These are phyloP conservation scores for Amanita subjunquillea DNA, from an alignment of 768 basidiomycete species.

Conservation along the genomic window DNA sequence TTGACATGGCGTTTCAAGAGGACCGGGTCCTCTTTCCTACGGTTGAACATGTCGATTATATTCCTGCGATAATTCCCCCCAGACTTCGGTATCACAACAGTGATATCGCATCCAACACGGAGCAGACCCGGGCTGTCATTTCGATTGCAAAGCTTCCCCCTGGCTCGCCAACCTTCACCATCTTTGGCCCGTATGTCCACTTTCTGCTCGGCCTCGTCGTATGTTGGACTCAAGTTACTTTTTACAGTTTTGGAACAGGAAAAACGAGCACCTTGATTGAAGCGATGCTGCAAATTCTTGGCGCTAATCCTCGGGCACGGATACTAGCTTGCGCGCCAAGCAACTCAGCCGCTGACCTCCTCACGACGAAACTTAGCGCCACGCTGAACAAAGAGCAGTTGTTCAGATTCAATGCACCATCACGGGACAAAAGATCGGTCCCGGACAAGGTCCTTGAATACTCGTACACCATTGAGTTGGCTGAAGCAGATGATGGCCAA, in stretches of 20 bases:
- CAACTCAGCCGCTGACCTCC: slow-evolving; percentile 44
- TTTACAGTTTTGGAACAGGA: slow-evolving; percentile 32
- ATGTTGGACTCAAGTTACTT: too few species aligned
- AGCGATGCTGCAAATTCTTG: slow-evolving; percentile 34
- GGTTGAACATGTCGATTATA: too few species aligned
- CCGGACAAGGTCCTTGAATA: too few species aligned
- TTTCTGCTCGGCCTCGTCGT: too few species aligned
- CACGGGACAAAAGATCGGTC: slow-evolving; percentile 8
- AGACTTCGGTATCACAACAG: too few species aligned
- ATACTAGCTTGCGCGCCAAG: slow-evolving; percentile 45
- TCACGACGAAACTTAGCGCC: slow-evolving; percentile 25
- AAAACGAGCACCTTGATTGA: slow-evolving; percentile 48
- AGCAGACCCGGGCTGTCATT: slow-evolving; percentile 35
- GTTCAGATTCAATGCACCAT: slow-evolving; percentile 38
- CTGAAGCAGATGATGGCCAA: too few species aligned
- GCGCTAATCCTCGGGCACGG: slow-evolving; percentile 17
- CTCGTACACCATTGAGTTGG: too few species aligned
- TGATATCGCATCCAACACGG: slow-evolving; percentile 23
- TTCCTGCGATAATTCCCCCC: too few species aligned
- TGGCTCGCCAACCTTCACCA: slow-evolving; percentile 39
- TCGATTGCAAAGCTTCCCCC: slow-evolving; percentile 29
- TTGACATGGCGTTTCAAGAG: slow-evolving; percentile 24
- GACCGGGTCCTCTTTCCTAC: slow-evolving; percentile 32
- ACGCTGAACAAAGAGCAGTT: slow-evolving; percentile 18
- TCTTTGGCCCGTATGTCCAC: slow-evolving; percentile 24